Base-by-base conservation (phyloP, 2,329 filamentous ascomycete species). In the Mycocentrospora acerina region DNA sequence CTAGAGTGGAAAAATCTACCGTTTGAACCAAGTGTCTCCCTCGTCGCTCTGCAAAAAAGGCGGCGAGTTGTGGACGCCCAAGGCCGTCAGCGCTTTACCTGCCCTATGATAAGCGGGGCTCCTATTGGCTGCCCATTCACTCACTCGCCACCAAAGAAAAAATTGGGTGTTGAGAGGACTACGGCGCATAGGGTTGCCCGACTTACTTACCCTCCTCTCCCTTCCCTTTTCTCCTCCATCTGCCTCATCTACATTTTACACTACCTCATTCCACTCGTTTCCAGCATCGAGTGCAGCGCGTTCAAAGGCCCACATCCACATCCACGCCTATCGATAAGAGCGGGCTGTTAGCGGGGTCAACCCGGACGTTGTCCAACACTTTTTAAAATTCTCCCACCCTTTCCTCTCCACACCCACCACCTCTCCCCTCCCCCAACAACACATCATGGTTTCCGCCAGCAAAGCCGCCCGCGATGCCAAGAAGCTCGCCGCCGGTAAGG, bases 381-480 rank as follows among this genome's bases (percentile, higher is more conserved):
- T 37, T 40, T 45, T 46, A 60, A 60, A 50, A 55, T 60, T 53
- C 46, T 36, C 48, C 30, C 30, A 37, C 48, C 42, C 37, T 45
- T 49, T 53, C 46, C 44, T 50, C 45, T 44, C 42, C 51, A 48
- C 51, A n/a, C 50, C 37, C 41, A 45, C 44, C 44, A 42, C 42
- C 39, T 49, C 45, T 29, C 42, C 40, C 37, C 34, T 38, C 34
- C 36, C 34, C 40, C 37, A 38, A 40, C 46, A 41, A 43, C 29
- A 46, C 60, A 74, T 48, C 54, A 84, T 84, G 81, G 80, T 84
- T 54, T 84, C 81, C 61, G 80, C 81, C 63, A 84, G 81, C 45
- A 85, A 85, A 71, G 81, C 81, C 57, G 81, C 81, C 64, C 80
- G 81, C 65, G 67, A 83, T 69, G 81, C 81, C 55, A 84, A 84